These are phyloP conservation scores for Meripilus lineatus DNA, from an alignment of 1,284 basidiomycete species.

Conservation along the genomic window DNA sequence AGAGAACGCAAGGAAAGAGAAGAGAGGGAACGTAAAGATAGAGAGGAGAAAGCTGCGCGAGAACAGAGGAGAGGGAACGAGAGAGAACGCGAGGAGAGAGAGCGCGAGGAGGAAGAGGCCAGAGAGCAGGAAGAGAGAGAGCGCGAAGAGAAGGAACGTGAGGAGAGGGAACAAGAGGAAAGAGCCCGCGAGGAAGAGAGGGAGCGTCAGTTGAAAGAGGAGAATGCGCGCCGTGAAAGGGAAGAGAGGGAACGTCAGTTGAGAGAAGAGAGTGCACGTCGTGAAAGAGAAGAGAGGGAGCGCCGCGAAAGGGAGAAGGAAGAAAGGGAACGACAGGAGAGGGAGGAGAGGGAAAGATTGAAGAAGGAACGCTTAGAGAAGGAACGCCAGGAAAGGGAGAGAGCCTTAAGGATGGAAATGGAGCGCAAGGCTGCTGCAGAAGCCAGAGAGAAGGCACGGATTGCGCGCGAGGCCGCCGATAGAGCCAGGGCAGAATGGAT, in stretches of 20 bases:
- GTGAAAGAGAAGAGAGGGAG: constrained; percentile 12
- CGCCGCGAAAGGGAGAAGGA: constrained; percentile 4
- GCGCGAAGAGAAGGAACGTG: constrained; percentile 1
- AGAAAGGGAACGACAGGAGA: neutral
- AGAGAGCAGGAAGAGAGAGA: constrained; percentile 3
- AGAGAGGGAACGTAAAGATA: constrained; percentile 10
- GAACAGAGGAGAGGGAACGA: constrained; percentile 10
- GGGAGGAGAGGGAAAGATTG: neutral
- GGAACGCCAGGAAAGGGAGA: neutral
- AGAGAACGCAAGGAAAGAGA: constrained; percentile 15
- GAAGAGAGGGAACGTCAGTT: constrained; percentile 14
- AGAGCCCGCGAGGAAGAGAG: neutral
- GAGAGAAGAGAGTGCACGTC: constrained; percentile 13
- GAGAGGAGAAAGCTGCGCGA: constrained; percentile 4
- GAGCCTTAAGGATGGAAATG: neutral
- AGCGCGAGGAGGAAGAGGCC: constrained; percentile 10
- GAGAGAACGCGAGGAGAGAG: constrained; percentile 15
- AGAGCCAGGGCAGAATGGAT: neutral
- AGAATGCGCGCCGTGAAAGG: neutral
- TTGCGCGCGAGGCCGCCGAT: neutral
- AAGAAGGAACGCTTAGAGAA: neutral
- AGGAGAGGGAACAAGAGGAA: neutral
- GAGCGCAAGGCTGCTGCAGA: neutral
- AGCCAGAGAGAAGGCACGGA: neutral
- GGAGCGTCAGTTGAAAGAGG: constrained; percentile 13